A percentile compares a stretch with the other conserved stretches of the same genome.
Evolutionary conservation across 768 basidiomycete genomes (phyloP).

Genomic region (Suillus paluster): DNA sequence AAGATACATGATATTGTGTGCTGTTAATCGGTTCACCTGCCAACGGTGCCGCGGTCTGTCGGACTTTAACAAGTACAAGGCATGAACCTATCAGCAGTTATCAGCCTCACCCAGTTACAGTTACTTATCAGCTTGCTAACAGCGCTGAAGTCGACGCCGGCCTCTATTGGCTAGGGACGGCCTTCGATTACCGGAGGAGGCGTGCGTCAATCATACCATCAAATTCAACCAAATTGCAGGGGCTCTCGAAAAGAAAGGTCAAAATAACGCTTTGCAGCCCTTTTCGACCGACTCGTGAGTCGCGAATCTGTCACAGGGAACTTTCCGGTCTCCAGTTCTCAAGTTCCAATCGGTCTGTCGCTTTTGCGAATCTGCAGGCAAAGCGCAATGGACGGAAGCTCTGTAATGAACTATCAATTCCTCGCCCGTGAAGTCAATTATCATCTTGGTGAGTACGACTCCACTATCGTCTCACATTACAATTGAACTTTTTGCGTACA

Average conservation of each 20-base stretch:
- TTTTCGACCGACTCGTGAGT: not conserved
- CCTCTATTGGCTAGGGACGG: not conserved
- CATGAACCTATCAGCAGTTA: not conserved
- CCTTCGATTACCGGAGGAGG: not conserved
- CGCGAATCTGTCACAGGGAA: not conserved
- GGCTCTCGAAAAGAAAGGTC: no score
- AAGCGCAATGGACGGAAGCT: not conserved
- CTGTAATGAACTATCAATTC: not conserved
- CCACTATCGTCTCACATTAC: not conserved
- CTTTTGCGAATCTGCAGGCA: not conserved
- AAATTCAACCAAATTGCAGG: no score
- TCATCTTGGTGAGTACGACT: not conserved
- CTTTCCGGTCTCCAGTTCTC: not conserved
- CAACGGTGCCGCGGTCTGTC: conserved; percentile 4
- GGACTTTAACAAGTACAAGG: not conserved
- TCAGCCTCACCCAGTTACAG: not conserved
- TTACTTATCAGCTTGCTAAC: not conserved
- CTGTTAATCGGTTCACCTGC: not conserved
- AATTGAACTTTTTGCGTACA: conserved; percentile 5
- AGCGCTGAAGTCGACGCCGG: not conserved
- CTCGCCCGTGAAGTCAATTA: not conserved
- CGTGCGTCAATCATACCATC: not conserved
- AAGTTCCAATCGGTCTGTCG: not conserved
- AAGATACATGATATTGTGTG: no score
- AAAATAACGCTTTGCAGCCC: not conserved